Conservation (phyloP, 2,329 filamentous ascomycete genomes). For the Fusarium kyushuense region DNA sequence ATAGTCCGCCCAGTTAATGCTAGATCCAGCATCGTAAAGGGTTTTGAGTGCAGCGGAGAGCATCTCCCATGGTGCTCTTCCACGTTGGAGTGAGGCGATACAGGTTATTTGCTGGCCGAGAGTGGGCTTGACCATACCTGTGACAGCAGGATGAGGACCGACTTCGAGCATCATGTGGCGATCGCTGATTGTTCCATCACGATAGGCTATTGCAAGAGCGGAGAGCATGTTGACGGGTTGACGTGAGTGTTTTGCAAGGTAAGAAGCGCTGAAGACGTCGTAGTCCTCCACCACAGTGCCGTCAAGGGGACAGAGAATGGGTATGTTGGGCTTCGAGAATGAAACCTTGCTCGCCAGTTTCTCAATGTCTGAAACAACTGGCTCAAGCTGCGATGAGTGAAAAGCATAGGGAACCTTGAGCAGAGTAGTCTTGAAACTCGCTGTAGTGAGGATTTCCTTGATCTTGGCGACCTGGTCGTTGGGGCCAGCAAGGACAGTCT, state of each 20-base stretch:
- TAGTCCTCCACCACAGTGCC: constrained; percentile 23
- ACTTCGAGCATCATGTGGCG: constrained; percentile 34
- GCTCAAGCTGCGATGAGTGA: constrained; percentile 54
- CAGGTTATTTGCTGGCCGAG: constrained; percentile 30
- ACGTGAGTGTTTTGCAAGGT: constrained; percentile 32
- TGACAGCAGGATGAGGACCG: constrained; percentile 38
- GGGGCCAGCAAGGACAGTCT: constrained; percentile 63
- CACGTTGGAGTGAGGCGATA: constrained; percentile 30
- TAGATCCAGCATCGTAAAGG: constrained; percentile 27
- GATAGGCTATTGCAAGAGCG: constrained; percentile 11
- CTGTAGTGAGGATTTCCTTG: constrained; percentile 15
- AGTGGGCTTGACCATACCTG: constrained; percentile 35
- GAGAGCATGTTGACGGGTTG: constrained; percentile 37
- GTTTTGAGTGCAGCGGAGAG: constrained; percentile 19
- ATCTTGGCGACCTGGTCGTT: constrained; percentile 22
- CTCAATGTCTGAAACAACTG: constrained; percentile 63
- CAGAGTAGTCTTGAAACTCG: constrained; percentile 48
- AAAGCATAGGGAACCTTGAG: constrained; percentile 55
- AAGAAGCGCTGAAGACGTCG: constrained; percentile 20
- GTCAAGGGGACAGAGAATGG: constrained; percentile 28
- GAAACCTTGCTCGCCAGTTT: constrained; percentile 10
- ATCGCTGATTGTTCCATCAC: constrained; percentile 9
- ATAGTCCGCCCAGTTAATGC: constrained; percentile 47
- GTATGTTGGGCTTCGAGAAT: constrained; percentile 17
- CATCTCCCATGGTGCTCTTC: constrained; percentile 24